Evolutionary conservation across 257 asterid species (phyloP), one percentile per base, ranked within the genome.

Genomic region (Anisodus acutangulus): DNA sequence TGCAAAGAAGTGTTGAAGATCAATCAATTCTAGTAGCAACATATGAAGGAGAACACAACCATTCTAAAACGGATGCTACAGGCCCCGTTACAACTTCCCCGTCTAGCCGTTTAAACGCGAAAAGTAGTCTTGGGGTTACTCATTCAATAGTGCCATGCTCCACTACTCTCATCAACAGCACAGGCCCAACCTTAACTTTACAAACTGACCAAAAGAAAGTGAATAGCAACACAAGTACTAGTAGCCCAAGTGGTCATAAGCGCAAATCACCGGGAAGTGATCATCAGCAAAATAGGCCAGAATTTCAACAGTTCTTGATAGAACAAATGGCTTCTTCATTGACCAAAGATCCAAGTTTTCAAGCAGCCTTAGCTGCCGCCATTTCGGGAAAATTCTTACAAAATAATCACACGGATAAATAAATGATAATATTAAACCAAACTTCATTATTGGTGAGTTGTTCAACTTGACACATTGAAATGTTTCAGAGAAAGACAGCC

Each of bases 1-100:
- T 86, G 15, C 88, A 86, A 66, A 88, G 97, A 86, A 93, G 95
- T 39, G 78, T 92, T 26, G 95, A 92, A 64, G 95, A 93, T 85
- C 94, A 90, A 79, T 89, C 95, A 9, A 69, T 93, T 35, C 67
- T 93, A 9, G 91, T 93, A 4, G 97, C 94, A 78, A 93, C 93
- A 19, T 93, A 93, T 64, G 97, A 93, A 88, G 97, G 97, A 79
- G 97, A 93, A 83, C 97, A 93, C 88, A 92, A 93, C 90, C 97
- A 93, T 69, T 74, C 86, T 31, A 31, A 31, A 53, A 45, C 37
- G 55, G 84, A 66, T 49, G 13, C 35, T 6, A 5, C 83, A 54
- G 15, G 45, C 35, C 6, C 68, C 13, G 59, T 47, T 64, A 41
- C 72, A 22, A 59, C 84, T 43, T 31, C 66, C 8, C 67, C 68